Evolutionary conservation across 2,329 filamentous ascomycete species (phyloP).

Genomic region (Coniosporium tulheliwenetii): DNA sequence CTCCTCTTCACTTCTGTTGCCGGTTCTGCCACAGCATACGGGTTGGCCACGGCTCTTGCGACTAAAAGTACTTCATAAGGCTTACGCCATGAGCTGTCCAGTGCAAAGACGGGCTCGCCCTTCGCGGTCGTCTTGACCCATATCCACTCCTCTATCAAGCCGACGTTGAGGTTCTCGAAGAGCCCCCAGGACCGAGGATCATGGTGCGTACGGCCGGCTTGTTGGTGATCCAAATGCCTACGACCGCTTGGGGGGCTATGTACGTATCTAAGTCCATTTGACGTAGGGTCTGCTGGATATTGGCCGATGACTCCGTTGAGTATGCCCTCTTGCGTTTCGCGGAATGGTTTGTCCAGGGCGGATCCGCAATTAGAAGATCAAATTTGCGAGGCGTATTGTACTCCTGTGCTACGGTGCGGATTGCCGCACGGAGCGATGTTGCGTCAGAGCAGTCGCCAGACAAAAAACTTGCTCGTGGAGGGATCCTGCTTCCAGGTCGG

Average conservation of each 20-base stretch:
- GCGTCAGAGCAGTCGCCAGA: conserved; percentile 27
- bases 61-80: conserved; percentile 63
- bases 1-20: conserved; percentile 24
- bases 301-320: conserved; percentile 16
- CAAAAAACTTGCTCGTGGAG: conserved; percentile 33
- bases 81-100: conserved; percentile 51
- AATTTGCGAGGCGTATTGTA: conserved; percentile 36
- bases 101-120: conserved; percentile 48
- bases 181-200: conserved; percentile 39
- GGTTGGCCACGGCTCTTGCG: conserved; percentile 17
- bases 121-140: conserved; percentile 58
- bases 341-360: conserved; percentile 70
- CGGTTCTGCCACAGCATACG: not conserved
- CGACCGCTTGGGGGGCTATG: conserved; percentile 38
- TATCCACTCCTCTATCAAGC: conserved; percentile 54
- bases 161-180: conserved; percentile 51
- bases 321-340: conserved; percentile 46
- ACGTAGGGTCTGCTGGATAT: conserved; percentile 27
- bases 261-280: conserved; percentile 34
- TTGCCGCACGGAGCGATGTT: conserved; percentile 18
- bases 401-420: conserved; percentile 19
- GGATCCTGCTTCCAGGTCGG: conserved; percentile 15
- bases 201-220: conserved; percentile 40
- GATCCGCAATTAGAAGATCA: conserved; percentile 56
- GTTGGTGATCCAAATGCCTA: conserved; percentile 69